Evolutionary conservation across 148 eudicot species (phyloP), one percentile per base, ranked within the genome.

Genomic region (Vaccinium corymbosum): DNA sequence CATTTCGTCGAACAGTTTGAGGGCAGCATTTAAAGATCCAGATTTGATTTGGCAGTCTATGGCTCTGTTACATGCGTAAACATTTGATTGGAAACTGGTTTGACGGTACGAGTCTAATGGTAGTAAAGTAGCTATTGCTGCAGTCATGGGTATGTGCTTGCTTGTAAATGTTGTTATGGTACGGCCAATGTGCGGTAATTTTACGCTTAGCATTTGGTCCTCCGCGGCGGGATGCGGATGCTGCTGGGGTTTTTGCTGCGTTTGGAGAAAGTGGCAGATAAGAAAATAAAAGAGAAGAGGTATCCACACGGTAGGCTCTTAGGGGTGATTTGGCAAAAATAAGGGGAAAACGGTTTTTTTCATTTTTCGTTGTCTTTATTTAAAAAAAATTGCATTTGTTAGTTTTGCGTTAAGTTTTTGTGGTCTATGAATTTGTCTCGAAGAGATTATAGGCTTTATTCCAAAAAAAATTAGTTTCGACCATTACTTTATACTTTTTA

Each of bases 1-100:
- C 98, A 95, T 93, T 95, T 91, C 93, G 25, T 91, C 94, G 81
- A 95, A 93, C 93, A 91, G 83, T 62, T 90, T 85, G 86, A 83
- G 86, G 64, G 95, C 98, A 82, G n/a, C 29, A 8, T 48, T 10
- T 35, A 93, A 70, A 78, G 81, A 84, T 14, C 95, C 95, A 16
- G 87, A 89, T 79, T 92, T 92, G 20, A 92, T 64, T 27, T 74
- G 80, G n/a, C 70, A 20, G 17, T 90, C 86, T 1, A 93, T 86
- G 71, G 83, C 87, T 76, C 87, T 87, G 85, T 92, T 94, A 81
- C 82, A 81, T 48, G 86, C 70, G 82, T 86, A 91, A 48, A 93
- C 82, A 62, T 77, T 51, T 1, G 86, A 86, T 32, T 85, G 85
- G 74, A 71, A 64, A 71, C 86, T 76, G 55, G 85, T 50, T 72